Evolutionary conservation across 1,139 yeast genomes (phyloP).

Genomic region (Geotrichum aggregatum): DNA sequence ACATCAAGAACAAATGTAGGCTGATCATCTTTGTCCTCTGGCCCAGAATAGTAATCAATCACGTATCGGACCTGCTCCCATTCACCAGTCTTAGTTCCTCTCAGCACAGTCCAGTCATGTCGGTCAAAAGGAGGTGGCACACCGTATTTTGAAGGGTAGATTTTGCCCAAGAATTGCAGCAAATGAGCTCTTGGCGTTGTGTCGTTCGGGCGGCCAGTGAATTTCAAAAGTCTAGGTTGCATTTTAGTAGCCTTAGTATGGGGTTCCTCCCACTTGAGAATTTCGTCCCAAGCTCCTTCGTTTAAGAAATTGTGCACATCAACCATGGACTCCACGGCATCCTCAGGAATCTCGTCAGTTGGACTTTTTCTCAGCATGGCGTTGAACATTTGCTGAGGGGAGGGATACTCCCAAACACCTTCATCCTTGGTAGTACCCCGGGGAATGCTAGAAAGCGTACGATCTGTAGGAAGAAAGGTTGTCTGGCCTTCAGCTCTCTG

Average conservation of each 20-base stretch:
- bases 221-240: constrained; percentile 74
- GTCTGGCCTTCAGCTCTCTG: constrained; percentile 77
- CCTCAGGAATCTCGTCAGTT: constrained; percentile 76
- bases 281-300: constrained; percentile 98
- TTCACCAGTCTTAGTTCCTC: constrained; percentile 47
- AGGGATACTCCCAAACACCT: constrained; percentile 96
- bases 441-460: constrained; percentile 84
- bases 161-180: constrained; percentile 59
- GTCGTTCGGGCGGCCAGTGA: constrained; percentile 89
- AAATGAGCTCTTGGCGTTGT: constrained; percentile 81
- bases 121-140: constrained; percentile 91
- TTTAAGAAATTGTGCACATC: constrained; percentile 93
- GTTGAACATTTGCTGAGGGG: constrained; percentile 97
- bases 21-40: constrained; percentile 83
- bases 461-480: constrained; percentile 69
- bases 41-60: constrained; percentile 89
- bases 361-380: constrained; percentile 96
- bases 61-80: constrained; percentile 79
- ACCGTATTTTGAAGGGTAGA: constrained; percentile 70
- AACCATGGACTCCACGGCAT: constrained; percentile 95
- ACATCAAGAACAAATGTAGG: constrained; percentile 92
- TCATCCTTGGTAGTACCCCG: constrained; percentile 62
- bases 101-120: constrained; percentile 95
- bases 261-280: constrained; percentile 79
- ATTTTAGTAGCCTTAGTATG: constrained; percentile 50